Evolutionary conservation across 2,329 filamentous ascomycete genomes (phyloP).

Genomic region (Dactylellina cionopaga): DNA sequence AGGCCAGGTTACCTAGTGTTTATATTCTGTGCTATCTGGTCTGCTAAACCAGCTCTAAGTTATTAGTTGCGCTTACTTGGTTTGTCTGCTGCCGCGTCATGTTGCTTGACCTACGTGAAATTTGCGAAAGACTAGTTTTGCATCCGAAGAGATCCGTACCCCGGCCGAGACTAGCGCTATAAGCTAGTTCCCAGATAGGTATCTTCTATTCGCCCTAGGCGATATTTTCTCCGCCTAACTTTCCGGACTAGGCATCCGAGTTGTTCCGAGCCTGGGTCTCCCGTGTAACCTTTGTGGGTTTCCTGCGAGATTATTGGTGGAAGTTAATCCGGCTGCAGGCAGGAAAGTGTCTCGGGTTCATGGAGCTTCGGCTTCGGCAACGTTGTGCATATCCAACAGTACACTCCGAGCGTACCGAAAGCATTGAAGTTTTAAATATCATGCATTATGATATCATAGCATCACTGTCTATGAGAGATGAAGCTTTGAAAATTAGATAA

Average conservation of each 20-base stretch:
- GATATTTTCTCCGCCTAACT: constrained; percentile 5
- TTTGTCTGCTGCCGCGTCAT: background rate
- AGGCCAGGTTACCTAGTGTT: background rate
- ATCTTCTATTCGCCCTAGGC: constrained; percentile 10
- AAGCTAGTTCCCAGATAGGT: background rate
- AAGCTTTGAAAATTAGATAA: constrained; percentile 4
- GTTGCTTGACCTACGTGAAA: background rate
- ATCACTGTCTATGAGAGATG: background rate
- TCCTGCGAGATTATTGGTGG: constrained; percentile 8
- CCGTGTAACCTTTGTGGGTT: constrained; percentile 3
- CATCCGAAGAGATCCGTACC: constrained; percentile 18
- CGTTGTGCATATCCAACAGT: background rate
- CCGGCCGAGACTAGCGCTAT: constrained; percentile 5
- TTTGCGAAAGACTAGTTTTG: background rate
- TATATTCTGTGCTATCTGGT: constrained; percentile 8
- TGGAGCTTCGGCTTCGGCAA: constrained; percentile 5
- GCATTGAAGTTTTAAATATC: background rate
- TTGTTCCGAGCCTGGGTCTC: background rate
- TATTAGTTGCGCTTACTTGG: constrained; percentile 6
- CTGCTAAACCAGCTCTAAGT: too few relatives aligned
- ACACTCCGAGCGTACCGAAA: constrained; percentile 3
- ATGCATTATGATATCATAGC: constrained; percentile 24
- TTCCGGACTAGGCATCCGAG: background rate
- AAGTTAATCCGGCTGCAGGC: background rate
- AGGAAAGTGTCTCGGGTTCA: background rate